phyloP scores from a whole-genome alignment of 345 rosid genomes.

The Corchorus olitorius region DNA sequence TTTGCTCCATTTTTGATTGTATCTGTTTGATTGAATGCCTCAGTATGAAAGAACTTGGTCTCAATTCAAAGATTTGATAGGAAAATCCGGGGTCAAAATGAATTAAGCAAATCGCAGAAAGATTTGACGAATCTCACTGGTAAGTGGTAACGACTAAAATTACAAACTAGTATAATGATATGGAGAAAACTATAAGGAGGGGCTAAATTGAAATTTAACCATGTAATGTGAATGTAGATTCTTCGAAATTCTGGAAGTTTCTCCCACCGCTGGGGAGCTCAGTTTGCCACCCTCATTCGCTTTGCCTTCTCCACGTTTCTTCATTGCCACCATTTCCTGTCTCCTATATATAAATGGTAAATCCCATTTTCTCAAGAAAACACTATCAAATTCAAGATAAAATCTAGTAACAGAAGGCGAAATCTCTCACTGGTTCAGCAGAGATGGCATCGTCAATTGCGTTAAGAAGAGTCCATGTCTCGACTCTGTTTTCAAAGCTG shows the following conservation, averaged over 20 bases:
- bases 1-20: too few species aligned
- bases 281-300: not conserved
- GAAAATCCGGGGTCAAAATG: too few species aligned
- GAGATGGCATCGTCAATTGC: slow-evolving; percentile 45
- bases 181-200: too few species aligned
- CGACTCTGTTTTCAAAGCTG: slow-evolving; percentile 26
- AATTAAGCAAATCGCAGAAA: too few species aligned
- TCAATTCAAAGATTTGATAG: too few species aligned
- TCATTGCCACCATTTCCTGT: not conserved
- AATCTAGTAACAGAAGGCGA: not conserved
- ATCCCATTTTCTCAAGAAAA: not conserved
- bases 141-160: too few species aligned
- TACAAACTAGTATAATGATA: too few species aligned
- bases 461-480: slow-evolving; percentile 36
- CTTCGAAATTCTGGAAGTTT: not conserved
- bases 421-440: not conserved
- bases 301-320: slow-evolving; percentile 24
- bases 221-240: not conserved
- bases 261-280: not conserved
- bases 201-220: too few species aligned
- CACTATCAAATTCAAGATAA: not conserved
- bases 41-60: too few species aligned
- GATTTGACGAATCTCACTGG: too few species aligned
- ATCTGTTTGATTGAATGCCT: too few species aligned
- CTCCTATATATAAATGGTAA: not conserved